These are phyloP conservation scores for Diaporthe nobilis DNA, from an alignment of 2,329 filamentous ascomycete genomes.

Conservation along the genomic window DNA sequence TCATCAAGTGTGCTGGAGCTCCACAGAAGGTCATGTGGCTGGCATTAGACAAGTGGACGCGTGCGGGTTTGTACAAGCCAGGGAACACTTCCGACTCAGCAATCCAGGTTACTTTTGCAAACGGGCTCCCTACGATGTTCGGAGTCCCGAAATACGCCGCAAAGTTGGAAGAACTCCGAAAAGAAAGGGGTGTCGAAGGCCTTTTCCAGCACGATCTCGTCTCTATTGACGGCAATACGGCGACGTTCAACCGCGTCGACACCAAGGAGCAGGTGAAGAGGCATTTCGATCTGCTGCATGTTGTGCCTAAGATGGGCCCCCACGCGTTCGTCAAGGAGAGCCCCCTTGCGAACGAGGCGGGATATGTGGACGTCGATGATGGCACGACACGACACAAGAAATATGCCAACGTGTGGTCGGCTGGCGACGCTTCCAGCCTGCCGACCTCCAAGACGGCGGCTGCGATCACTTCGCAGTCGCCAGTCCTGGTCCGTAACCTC, in stretches of 20 bases:
- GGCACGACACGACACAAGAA: constrained; percentile 46
- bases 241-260: constrained; percentile 51
- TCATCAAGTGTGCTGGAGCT: constrained; percentile 57
- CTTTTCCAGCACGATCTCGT: constrained; percentile 57
- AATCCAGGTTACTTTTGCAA: constrained; percentile 53
- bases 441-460: constrained; percentile 61
- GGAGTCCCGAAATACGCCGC: constrained; percentile 56
- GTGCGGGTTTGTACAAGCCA: constrained; percentile 49
- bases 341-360: constrained; percentile 40
- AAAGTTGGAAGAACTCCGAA: constrained; percentile 52
- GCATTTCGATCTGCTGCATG: constrained; percentile 54
- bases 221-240: constrained; percentile 49
- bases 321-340: constrained; percentile 28
- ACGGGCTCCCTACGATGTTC: constrained; percentile 55
- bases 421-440: constrained; percentile 56
- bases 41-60: constrained; percentile 55
- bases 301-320: constrained; percentile 49
- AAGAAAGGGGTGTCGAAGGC: constrained; percentile 53
- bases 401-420: constrained; percentile 56
- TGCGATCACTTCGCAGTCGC: constrained; percentile 59
- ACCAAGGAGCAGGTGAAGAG: constrained; percentile 50
- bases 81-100: constrained; percentile 29
- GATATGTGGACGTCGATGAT: constrained; percentile 46
- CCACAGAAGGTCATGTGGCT: constrained; percentile 59
- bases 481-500: constrained; percentile 59